Evolutionary conservation across 2,329 filamentous ascomycete species (phyloP), one percentile per base, ranked within the genome.

Genomic region (Colletotrichum truncatum): DNA sequence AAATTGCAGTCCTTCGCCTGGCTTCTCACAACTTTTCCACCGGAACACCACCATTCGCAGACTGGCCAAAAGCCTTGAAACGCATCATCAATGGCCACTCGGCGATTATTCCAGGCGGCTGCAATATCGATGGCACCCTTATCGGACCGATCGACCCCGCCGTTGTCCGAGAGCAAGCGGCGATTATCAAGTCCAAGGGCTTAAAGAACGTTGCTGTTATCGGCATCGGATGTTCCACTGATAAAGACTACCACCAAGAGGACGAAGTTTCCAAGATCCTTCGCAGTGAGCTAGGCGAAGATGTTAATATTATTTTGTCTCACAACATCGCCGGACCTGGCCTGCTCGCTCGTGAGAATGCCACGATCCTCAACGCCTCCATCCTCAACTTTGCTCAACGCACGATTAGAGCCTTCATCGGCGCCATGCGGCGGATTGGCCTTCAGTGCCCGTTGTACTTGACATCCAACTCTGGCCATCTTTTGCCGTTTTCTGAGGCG

Each of bases 211-310:
- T 90, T 2, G 86, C 87, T 0, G 76, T 90, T 4, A 82, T 84
- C 4, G 86, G 87, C 2, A 81, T 88, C 8, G 89, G 86, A 73
- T 85, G 84, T 8, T 86, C 87, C 0, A 85, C 88, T 23, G 87
- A 90, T 70, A 81, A 83, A 9, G 68, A 79, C 4, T 82, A 82
- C 69, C 74, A 73, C 41, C 86, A 89, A 71, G 86, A 88, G 73
- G 76, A 83, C 38, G 73, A 77, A 4, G 85, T 84, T 4, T 77
- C 79, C 3, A 75, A 77, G 3, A 83, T 87, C 41, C 74, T 88
- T 16, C 76, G 77, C 25, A 74, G 78, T 6, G 82, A 83, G 68
- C 72, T 85, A 3, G 67, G 61, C 26, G 60, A 69, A 2, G 65
- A 74, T 55, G 69, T 75, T 34, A 64, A 68, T 39, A 38, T 71